A percentile compares a stretch with the other conserved stretches of the same genome.
phyloP scores from a whole-genome alignment of 2,329 filamentous ascomycete genomes.

The Beauveria scarabaeidicola region DNA sequence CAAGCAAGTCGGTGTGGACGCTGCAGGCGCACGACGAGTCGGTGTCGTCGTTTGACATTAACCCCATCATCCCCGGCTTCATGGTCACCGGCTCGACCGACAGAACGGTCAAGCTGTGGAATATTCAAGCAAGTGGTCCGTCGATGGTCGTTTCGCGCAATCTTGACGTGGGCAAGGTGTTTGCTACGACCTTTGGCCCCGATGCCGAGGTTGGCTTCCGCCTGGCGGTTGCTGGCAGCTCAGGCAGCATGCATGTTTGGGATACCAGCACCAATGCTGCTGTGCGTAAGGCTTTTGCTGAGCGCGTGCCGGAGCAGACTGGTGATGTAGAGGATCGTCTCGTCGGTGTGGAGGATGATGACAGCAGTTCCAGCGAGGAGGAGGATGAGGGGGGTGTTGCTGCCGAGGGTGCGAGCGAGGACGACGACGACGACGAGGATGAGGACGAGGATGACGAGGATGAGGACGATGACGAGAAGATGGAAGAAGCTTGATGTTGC shows the following conservation, averaged over 20 bases:
- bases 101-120: conserved; percentile 95
- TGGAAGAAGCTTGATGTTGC: conserved; percentile 4
- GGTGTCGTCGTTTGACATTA: conserved; percentile 87
- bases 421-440: conserved; percentile 30
- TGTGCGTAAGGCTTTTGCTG: conserved; percentile 74
- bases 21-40: conserved; percentile 92
- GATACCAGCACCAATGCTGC: conserved; percentile 89
- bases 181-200: conserved; percentile 82
- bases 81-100: conserved; percentile 90
- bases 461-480: conserved; percentile 49
- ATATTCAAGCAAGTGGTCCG: conserved; percentile 70
- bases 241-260: conserved; percentile 89
- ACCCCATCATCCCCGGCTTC: conserved; percentile 81
- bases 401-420: conserved; percentile 40
- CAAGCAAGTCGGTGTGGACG: conserved; percentile 84
- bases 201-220: conserved; percentile 88
- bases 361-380: conserved; percentile 57
- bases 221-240: conserved; percentile 87
- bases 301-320: conserved; percentile 49
- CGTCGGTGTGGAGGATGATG: conserved; percentile 61
- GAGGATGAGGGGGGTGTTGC: conserved; percentile 40
- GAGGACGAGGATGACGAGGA: conserved; percentile 37
- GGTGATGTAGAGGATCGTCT: conserved; percentile 64
- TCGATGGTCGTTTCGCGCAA: conserved; percentile 88
- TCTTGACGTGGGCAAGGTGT: conserved; percentile 89